Percentiles rank a stretch among this genome's conserved stretches.
These are phyloP conservation scores for Whalleya microplaca DNA, from an alignment of 2,329 filamentous ascomycete genomes.

Conservation along the genomic window DNA sequence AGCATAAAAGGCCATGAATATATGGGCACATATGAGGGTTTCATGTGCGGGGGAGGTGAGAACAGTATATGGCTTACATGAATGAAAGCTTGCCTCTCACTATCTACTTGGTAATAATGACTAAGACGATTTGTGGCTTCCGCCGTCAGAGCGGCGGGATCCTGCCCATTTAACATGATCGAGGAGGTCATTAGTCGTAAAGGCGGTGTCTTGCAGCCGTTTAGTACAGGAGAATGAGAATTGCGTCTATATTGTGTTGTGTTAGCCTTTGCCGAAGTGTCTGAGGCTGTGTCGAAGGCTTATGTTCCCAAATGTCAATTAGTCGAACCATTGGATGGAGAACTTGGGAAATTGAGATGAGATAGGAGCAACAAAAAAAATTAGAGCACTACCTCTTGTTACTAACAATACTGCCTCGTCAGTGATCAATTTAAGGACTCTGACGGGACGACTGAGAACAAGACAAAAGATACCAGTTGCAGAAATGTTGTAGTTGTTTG, in stretches of 20 bases:
- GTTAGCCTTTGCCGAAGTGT: neutral
- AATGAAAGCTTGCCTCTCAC: slow-evolving; percentile 33
- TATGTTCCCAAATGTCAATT: neutral
- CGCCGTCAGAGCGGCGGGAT: slow-evolving; percentile 17
- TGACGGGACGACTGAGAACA: slow-evolving; percentile 6
- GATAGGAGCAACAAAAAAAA: neutral
- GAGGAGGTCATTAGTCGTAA: slow-evolving; percentile 18
- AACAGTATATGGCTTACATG: slow-evolving; percentile 26
- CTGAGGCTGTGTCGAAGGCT: neutral
- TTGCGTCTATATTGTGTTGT: neutral
- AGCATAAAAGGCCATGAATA: neutral
- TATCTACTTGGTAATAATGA: slow-evolving; percentile 34
- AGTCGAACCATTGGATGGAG: neutral
- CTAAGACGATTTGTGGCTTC: slow-evolving; percentile 28
- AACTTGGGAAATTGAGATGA: neutral
- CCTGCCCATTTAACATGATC: slow-evolving; percentile 30
- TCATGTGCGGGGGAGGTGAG: neutral
- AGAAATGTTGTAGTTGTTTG: slow-evolving; percentile 14
- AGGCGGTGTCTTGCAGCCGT: neutral
- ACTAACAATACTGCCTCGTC: neutral
- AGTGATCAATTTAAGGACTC: neutral
- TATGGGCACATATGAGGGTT: neutral
- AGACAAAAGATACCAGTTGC: slow-evolving; percentile 14
- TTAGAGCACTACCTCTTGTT: neutral
- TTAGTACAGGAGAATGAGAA: neutral